These are phyloP conservation scores for Carex parvula DNA, from an alignment of 176 grass and related monocot species.

Conservation along the genomic window DNA sequence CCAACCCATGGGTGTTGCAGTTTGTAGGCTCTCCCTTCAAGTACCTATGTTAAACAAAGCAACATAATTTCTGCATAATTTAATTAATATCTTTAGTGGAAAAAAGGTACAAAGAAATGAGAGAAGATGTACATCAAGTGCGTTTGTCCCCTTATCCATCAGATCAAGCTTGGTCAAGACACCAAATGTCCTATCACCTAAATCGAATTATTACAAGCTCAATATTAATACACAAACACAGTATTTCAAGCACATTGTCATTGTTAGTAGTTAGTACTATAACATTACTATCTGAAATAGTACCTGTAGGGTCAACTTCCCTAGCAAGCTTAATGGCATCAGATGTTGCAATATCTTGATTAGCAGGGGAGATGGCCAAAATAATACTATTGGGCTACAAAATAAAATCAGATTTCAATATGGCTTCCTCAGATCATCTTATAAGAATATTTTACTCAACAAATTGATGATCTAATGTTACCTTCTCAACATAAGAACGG, in stretches of 20 bases:
- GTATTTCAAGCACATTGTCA: slow-evolving; percentile 20
- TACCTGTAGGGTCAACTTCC: slow-evolving; percentile 86
- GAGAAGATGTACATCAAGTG: slow-evolving; percentile 51
- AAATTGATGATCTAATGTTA: slow-evolving; percentile 29
- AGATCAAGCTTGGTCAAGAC: slow-evolving; percentile 87
- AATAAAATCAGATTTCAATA: slow-evolving; percentile 18
- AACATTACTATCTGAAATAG: neutral
- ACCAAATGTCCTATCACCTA: slow-evolving; percentile 83
- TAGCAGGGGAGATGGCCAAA: slow-evolving; percentile 84
- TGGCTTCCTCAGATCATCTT: neutral
- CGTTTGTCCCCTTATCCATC: slow-evolving; percentile 89
- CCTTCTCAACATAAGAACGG: slow-evolving; percentile 75
- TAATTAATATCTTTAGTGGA: slow-evolving; percentile 4
- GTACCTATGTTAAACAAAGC: slow-evolving; percentile 44
- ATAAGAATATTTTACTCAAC: neutral
- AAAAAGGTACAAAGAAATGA: slow-evolving; percentile 13
- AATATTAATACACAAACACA: slow-evolving; percentile 16
- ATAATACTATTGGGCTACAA: slow-evolving; percentile 83
- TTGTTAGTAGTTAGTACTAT: neutral
- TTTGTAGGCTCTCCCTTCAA: slow-evolving; percentile 80
- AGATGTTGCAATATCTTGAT: slow-evolving; percentile 98
- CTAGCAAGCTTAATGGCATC: slow-evolving; percentile 92
- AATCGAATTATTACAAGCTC: slow-evolving; percentile 24
- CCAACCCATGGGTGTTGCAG: slow-evolving; percentile 88
- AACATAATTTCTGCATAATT: neutral